Base-by-base conservation (phyloP, 2,329 filamentous ascomycete genomes). In the Pseudomassariella vexata region DNA sequence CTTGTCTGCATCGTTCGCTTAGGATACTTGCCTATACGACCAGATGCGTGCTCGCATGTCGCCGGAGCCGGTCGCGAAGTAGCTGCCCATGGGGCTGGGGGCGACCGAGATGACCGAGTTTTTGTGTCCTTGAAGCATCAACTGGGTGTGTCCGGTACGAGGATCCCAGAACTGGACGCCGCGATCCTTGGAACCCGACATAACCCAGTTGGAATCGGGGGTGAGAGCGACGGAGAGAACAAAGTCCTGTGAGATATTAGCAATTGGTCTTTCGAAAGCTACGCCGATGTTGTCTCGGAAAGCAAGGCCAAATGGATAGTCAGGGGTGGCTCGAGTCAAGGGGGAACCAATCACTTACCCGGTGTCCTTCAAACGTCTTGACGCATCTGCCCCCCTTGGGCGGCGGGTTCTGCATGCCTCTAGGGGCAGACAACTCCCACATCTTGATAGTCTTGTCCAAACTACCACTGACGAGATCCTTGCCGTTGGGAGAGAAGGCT, bases 81-180 rank as follows among this genome's bases (percentile, higher is more conserved):
- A 82, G 42, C 80, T 79, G 37, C 88, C 89, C 21, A 76, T 80
- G 11, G 92, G 92, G 60, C 88, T 94, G 15, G 92, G 92, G 2
- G 92, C 90, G 32, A 98, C 92, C 3, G 89, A 95, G 50, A 96
- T 96, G 48, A 98, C 92, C 9, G 87, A 95, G 63, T 96, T 96
- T 73, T 96, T 96, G 59, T 98, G 92, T 17, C 92, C 92, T 61
- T 96, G 92, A 40, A 98, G 75, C 92, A 96, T 96, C 57, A 98
- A 82, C 63, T 96, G 90, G 1, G 90, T 94, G 45, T 85, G 82
- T 21, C 90, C 92, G 14, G 88, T 95, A 49, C 82, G 76, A 14
- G 92, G 90, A 54, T 98, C 90, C 92, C 92, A 98, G 70, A 98
- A 96, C 56, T 96, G 92, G 15, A 98, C 92, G 29, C 92, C 90